Evolutionary conservation across 106 monocot species (phyloP).

Genomic region (Acorus calamus): DNA sequence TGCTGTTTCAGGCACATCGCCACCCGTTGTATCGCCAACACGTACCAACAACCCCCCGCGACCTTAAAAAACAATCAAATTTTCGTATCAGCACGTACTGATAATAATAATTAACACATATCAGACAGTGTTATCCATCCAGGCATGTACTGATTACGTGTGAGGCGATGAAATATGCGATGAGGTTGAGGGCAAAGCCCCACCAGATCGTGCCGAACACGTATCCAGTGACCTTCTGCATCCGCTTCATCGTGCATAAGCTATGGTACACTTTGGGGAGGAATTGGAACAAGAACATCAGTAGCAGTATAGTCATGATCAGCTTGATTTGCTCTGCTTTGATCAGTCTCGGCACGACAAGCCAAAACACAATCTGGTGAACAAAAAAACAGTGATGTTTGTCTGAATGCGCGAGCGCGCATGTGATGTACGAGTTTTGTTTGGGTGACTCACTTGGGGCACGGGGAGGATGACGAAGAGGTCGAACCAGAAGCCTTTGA

Average conservation of each 20-base stretch:
- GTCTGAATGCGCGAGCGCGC: too few species aligned
- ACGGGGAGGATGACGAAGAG: slow-evolving; percentile 72
- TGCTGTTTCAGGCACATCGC: slow-evolving; percentile 50
- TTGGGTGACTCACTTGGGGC: slow-evolving; percentile 44
- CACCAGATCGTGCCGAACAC: slow-evolving; percentile 95
- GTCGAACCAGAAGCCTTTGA: slow-evolving; percentile 68
- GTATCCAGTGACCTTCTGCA: slow-evolving; percentile 92
- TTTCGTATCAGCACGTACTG: neutral
- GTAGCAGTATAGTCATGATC: slow-evolving; percentile 54
- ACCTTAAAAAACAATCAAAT: slow-evolving; percentile 33
- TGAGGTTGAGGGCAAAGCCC: slow-evolving; percentile 89
- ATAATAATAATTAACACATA: neutral
- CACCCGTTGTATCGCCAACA: slow-evolving; percentile 81
- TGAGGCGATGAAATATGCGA: slow-evolving; percentile 89
- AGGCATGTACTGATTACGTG: slow-evolving; percentile 37
- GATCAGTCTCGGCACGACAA: slow-evolving; percentile 53
- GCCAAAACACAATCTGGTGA: slow-evolving; percentile 57
- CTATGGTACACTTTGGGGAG: slow-evolving; percentile 88
- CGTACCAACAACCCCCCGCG: slow-evolving; percentile 90
- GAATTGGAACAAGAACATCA: slow-evolving; percentile 71
- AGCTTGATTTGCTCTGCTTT: slow-evolving; percentile 51
- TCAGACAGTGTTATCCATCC: too few species aligned
- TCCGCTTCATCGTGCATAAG: slow-evolving; percentile 64
- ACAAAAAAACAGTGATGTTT: too few species aligned
- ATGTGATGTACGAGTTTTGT: too few species aligned